phyloP scores from a whole-genome alignment of 78 protist species.

The Parvularia atlantis region DNA sequence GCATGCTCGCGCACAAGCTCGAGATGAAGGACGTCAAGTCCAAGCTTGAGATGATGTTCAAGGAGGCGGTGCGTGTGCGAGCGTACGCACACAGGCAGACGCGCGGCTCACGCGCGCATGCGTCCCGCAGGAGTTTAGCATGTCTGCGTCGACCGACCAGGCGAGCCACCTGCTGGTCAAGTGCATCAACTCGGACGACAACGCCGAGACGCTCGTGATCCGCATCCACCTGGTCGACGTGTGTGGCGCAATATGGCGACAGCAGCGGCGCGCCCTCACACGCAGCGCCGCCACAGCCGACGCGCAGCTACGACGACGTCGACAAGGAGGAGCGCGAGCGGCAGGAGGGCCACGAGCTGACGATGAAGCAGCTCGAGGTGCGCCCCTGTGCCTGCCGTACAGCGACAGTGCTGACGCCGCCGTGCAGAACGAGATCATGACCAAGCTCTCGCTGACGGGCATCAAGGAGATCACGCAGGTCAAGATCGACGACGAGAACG shows the following conservation, averaged over 20 bases:
- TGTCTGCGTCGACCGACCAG: no score
- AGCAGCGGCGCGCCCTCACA: no score
- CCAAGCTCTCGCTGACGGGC: conserved; percentile 66
- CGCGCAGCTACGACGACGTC: not conserved
- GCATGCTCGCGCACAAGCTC: conserved; percentile 50
- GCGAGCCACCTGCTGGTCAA: conserved; percentile 31
- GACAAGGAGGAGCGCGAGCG: conserved; percentile 3
- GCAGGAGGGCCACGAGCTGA: conserved; percentile 25
- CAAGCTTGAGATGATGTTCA: no score
- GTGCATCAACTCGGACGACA: conserved; percentile 77
- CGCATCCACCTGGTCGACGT: conserved; percentile 55
- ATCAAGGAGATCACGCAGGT: conserved; percentile 70
- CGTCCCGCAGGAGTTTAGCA: no score
- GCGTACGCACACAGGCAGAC: no score
- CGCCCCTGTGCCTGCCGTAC: no score
- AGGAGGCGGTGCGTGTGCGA: no score
- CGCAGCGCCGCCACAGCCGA: no score
- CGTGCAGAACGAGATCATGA: conserved; percentile 34
- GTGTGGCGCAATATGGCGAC: not conserved
- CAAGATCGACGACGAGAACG: conserved; percentile 39
- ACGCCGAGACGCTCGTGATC: conserved; percentile 64
- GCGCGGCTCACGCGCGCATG: no score
- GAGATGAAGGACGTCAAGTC: no score
- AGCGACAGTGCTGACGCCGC: not conserved
- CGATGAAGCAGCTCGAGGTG: no score